Evolutionary conservation across 805 yeast species (phyloP).

Genomic region (Phaffomyces thermotolerans): DNA sequence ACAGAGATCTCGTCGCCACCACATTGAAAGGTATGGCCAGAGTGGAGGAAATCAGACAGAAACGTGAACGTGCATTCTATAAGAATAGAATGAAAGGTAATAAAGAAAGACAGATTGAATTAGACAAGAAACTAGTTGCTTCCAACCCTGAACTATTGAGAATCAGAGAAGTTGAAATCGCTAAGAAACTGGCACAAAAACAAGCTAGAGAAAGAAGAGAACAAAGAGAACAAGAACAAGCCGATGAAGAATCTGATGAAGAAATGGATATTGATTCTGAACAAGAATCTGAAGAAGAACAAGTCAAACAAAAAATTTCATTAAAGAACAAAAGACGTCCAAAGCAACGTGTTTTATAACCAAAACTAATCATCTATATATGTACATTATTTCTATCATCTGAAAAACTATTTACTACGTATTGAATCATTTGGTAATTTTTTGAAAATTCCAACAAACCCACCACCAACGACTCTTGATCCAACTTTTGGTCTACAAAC

Average conservation of each 20-base stretch:
- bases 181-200: constrained; percentile 64
- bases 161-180: constrained; percentile 89
- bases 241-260: constrained; percentile 39
- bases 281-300: constrained; percentile 40
- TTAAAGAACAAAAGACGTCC: constrained; percentile 26
- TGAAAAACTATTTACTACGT: background rate
- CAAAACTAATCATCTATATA: background rate
- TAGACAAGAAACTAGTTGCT: constrained; percentile 85
- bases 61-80: constrained; percentile 97
- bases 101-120: constrained; percentile 74
- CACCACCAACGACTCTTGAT: constrained; percentile 40
- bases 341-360: constrained; percentile 15
- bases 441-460: constrained; percentile 39
- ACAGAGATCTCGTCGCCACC: constrained; percentile 90
- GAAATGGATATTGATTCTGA: constrained; percentile 50
- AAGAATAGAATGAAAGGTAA: constrained; percentile 99
- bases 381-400: constrained; percentile 2
- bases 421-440: constrained; percentile 23
- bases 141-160: constrained; percentile 81
- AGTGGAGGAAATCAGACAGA: constrained; percentile 91
- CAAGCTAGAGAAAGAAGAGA: constrained; percentile 50
- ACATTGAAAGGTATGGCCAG: constrained; percentile 94
- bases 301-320: constrained; percentile 31
- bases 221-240: constrained; percentile 32
- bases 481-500: constrained; percentile 49